Evolutionary conservation across 768 basidiomycete species (phyloP).

Genomic region (Leccinum incarnatum): DNA sequence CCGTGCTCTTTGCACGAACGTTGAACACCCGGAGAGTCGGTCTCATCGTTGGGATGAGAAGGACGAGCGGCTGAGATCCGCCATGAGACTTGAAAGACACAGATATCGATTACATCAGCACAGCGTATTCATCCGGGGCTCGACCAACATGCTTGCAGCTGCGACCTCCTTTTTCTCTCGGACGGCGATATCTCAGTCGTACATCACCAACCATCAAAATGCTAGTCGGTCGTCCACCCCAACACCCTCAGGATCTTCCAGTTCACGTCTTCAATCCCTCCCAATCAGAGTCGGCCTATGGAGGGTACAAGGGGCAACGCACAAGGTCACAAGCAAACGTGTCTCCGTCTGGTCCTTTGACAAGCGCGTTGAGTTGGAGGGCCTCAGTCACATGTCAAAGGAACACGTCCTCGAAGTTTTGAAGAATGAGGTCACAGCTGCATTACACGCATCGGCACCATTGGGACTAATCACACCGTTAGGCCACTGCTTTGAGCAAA

Average conservation of each 20-base stretch:
- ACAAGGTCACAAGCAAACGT: slow-evolving; percentile 86
- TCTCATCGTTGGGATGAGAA: slow-evolving; percentile 40
- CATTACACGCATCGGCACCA: neutral
- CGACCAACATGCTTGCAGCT: slow-evolving; percentile 63
- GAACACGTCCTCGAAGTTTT: slow-evolving; percentile 81
- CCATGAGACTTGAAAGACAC: neutral
- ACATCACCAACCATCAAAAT: slow-evolving; percentile 52
- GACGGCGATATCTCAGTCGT: slow-evolving; percentile 78
- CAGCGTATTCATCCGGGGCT: neutral
- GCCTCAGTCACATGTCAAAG: slow-evolving; percentile 56
- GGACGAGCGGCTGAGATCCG: neutral
- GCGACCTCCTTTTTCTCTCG: slow-evolving; percentile 82
- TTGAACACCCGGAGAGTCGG: slow-evolving; percentile 43
- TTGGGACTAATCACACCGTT: slow-evolving; percentile 8
- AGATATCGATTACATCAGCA: slow-evolving; percentile 11
- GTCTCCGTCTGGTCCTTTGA: slow-evolving; percentile 94
- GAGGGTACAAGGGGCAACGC: slow-evolving; percentile 82
- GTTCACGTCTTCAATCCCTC: slow-evolving; percentile 43
- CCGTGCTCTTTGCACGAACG: slow-evolving; percentile 50
- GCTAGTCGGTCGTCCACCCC: slow-evolving; percentile 39
- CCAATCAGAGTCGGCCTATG: slow-evolving; percentile 73
- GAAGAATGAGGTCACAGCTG: slow-evolving; percentile 75
- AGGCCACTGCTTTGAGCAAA: slow-evolving; percentile 83
- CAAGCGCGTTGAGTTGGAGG: slow-evolving; percentile 77
- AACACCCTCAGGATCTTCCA: slow-evolving; percentile 31